Percentiles rank a stretch among this genome's conserved stretches.
Conservation (phyloP, 2,329 filamentous ascomycete species). For the Nemania sp. region DNA sequence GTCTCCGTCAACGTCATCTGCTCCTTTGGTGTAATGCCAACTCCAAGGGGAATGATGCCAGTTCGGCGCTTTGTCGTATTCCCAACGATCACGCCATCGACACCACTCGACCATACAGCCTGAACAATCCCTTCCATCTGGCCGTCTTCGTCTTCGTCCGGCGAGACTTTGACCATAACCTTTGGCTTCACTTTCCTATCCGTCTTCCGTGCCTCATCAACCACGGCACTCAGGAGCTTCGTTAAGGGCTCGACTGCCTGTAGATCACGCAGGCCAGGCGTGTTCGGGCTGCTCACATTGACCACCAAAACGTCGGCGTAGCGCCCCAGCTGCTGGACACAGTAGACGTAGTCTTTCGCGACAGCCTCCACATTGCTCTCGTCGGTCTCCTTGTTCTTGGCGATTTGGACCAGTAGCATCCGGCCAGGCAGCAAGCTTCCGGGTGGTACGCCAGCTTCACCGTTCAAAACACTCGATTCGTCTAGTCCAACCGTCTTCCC, state of each 20-base stretch:
- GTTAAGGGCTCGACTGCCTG: conserved; percentile 88
- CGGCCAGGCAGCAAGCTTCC: conserved; percentile 83
- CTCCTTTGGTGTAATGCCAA: conserved; percentile 74
- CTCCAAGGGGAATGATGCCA: conserved; percentile 75
- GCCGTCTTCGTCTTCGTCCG: conserved; percentile 87
- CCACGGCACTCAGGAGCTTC: conserved; percentile 82
- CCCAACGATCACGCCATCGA: conserved; percentile 95
- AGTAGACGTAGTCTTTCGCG: conserved; percentile 85
- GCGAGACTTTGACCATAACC: conserved; percentile 98
- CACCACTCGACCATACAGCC: conserved; percentile 83
- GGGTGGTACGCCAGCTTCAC: conserved; percentile 80
- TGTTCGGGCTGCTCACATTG: conserved; percentile 97
- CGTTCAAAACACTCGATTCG: conserved; percentile 80
- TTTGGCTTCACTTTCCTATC: conserved; percentile 78
- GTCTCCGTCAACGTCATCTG: conserved; percentile 76
- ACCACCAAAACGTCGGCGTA: conserved; percentile 98
- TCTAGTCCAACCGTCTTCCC: conserved; percentile 77
- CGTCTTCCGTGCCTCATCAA: conserved; percentile 77
- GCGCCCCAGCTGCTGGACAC: conserved; percentile 81
- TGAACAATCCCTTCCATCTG: conserved; percentile 91
- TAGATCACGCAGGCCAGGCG: conserved; percentile 86
- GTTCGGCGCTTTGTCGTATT: conserved; percentile 93
- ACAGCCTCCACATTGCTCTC: conserved; percentile 88
- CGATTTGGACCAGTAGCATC: conserved; percentile 89
- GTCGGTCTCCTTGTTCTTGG: conserved; percentile 95